These are phyloP conservation scores for Fonsecaea pedrosoi DNA, from an alignment of 2,329 filamentous ascomycete species.

Conservation along the genomic window DNA sequence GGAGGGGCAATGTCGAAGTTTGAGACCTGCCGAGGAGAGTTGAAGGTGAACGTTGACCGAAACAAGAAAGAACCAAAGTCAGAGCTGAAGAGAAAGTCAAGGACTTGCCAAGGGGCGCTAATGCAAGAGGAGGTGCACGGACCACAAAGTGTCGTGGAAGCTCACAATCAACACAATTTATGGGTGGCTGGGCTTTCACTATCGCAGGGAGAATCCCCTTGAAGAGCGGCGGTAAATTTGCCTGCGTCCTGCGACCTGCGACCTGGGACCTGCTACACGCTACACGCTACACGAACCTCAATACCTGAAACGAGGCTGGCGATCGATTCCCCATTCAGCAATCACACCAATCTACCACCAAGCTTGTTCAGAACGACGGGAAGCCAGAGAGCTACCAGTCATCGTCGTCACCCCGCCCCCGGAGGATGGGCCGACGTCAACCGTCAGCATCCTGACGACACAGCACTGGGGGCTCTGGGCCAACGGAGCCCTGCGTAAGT, in stretches of 20 bases:
- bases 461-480: slow-evolving; percentile 6
- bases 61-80: not conserved
- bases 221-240: too few relatives aligned
- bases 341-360: not conserved
- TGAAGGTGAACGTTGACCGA: not conserved
- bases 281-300: too few relatives aligned
- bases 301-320: too few relatives aligned
- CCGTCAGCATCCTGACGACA: not conserved
- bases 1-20: not conserved
- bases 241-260: too few relatives aligned
- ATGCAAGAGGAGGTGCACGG: too few relatives aligned
- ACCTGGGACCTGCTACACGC: too few relatives aligned
- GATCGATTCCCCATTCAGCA: not conserved
- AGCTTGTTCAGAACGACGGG: not conserved
- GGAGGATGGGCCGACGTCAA: slow-evolving; percentile 1
- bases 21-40: not conserved
- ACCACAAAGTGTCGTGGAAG: too few relatives aligned
- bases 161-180: too few relatives aligned
- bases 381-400: not conserved
- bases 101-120: too few relatives aligned
- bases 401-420: not conserved
- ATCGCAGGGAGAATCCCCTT: too few relatives aligned
- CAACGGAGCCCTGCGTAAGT: not conserved
- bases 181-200: too few relatives aligned
- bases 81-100: not conserved